Evolutionary conservation across 495 filamentous ascomycete species (phyloP).

Genomic region (Lasiosphaeria ovina): DNA sequence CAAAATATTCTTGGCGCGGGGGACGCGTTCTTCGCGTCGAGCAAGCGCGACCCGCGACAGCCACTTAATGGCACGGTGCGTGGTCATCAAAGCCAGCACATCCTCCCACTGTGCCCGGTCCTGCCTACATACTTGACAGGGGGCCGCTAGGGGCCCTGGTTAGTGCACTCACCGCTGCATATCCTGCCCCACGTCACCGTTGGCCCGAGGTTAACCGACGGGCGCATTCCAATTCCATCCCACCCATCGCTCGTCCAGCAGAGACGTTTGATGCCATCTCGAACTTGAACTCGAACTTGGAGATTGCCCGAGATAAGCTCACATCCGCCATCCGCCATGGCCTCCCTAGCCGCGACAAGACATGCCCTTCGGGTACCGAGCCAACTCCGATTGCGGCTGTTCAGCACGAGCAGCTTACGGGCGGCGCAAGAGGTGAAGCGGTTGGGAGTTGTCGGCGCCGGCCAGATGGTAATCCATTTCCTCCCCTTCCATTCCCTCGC

Average conservation of each 20-base stretch:
- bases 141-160: background rate
- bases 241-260: background rate
- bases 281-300: constrained; percentile 2
- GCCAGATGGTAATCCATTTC: constrained; percentile 75
- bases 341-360: constrained; percentile 31
- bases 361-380: constrained; percentile 34
- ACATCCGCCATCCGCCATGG: constrained; percentile 26
- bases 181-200: no score
- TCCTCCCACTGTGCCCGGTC: no score
- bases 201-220: constrained; percentile 44
- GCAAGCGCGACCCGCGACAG: background rate
- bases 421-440: constrained; percentile 76
- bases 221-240: background rate
- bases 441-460: constrained; percentile 90
- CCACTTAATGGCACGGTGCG: background rate
- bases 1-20: background rate
- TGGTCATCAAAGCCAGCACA: no score
- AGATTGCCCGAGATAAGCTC: background rate
- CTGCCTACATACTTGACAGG: no score
- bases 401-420: constrained; percentile 52
- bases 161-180: no score
- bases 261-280: background rate
- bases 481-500: constrained; percentile 1
- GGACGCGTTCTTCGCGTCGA: background rate
- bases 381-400: constrained; percentile 47